Conservation (phyloP, 352 stramenopile species). For the Elongisporangium prolatum region DNA sequence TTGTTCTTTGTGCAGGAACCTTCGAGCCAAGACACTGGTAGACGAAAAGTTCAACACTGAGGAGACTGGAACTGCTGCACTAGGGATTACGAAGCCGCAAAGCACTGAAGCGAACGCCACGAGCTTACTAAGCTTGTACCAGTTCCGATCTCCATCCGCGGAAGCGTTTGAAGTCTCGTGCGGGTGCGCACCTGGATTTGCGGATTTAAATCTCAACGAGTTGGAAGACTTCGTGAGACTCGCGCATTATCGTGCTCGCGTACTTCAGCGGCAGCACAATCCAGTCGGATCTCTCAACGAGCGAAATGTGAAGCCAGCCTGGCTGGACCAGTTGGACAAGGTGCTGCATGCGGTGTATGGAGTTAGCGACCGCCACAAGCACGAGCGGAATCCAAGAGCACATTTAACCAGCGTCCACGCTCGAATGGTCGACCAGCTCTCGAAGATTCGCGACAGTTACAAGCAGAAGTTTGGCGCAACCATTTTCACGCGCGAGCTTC, state of each 20-base stretch:
- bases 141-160: slow-evolving; percentile 14
- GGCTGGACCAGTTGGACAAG: slow-evolving; percentile 36
- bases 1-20: slow-evolving; percentile 7
- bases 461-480: slow-evolving; percentile 28
- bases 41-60: slow-evolving; percentile 6
- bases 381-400: slow-evolving; percentile 14
- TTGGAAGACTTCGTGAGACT: slow-evolving; percentile 50
- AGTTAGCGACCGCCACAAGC: slow-evolving; percentile 4
- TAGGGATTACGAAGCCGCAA: background rate
- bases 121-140: slow-evolving; percentile 44
- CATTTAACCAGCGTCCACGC: slow-evolving; percentile 53
- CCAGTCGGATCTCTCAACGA: slow-evolving; percentile 14
- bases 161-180: slow-evolving; percentile 16
- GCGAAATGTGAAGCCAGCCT: slow-evolving; percentile 30
- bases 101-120: background rate
- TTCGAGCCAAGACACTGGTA: slow-evolving; percentile 12
- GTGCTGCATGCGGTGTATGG: slow-evolving; percentile 16
- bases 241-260: slow-evolving; percentile 52
- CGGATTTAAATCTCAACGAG: slow-evolving; percentile 40
- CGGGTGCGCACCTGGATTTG: slow-evolving; percentile 23
- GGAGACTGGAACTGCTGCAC: background rate
- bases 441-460: slow-evolving; percentile 32
- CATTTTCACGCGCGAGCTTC: slow-evolving; percentile 32
- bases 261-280: slow-evolving; percentile 30
- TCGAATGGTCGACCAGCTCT: slow-evolving; percentile 40